These are phyloP conservation scores for Alisma plantagoaquatica DNA, from an alignment of 106 monocot genomes.

Conservation along the genomic window DNA sequence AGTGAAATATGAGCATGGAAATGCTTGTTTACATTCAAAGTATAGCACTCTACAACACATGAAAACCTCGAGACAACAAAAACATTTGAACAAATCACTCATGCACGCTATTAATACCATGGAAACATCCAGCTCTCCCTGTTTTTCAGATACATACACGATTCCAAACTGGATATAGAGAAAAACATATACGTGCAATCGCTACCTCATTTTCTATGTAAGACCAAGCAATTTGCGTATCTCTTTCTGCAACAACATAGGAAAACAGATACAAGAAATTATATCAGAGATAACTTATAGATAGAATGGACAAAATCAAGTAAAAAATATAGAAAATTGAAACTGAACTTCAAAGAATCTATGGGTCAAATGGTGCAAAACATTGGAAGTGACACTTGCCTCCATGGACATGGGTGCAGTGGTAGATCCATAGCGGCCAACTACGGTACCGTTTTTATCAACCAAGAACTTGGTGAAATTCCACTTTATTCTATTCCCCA, in stretches of 20 bases:
- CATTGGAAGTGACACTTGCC: constrained; percentile 19
- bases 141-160: not conserved
- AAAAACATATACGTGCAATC: too few species aligned
- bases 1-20: too few species aligned
- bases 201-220: too few species aligned
- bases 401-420: constrained; percentile 64
- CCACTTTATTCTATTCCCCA: constrained; percentile 75
- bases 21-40: too few species aligned
- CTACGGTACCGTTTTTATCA: constrained; percentile 63
- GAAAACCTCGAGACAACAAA: not conserved
- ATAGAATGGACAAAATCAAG: not conserved
- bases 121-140: not conserved
- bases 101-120: too few species aligned
- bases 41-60: not conserved
- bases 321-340: not conserved
- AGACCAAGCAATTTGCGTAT: constrained; percentile 63
- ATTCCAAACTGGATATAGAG: not conserved
- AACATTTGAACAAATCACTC: not conserved
- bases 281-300: not conserved
- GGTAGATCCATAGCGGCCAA: constrained; percentile 43
- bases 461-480: constrained; percentile 92
- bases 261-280: not conserved
- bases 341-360: too few species aligned
- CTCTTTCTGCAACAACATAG: constrained; percentile 37
- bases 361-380: not conserved